phyloP scores from a whole-genome alignment of 805 yeast species.

The Candida suzukii region DNA sequence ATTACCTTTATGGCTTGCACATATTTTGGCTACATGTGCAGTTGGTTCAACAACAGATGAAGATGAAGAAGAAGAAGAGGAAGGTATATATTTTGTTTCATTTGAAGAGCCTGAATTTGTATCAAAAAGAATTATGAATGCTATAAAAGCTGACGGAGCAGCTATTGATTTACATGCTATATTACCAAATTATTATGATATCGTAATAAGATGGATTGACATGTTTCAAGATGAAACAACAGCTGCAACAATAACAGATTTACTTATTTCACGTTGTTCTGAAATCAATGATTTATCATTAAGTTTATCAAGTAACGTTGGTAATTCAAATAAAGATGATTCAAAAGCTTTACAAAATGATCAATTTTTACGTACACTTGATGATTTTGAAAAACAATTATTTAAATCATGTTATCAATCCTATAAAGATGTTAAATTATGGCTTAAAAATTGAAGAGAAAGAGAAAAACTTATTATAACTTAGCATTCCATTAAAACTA shows the following conservation, averaged over 20 bases:
- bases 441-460: background rate
- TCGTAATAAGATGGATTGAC: constrained; percentile 72
- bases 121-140: constrained; percentile 60
- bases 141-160: constrained; percentile 67
- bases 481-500: too few relatives aligned
- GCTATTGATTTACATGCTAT: constrained; percentile 62
- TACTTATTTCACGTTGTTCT: constrained; percentile 60
- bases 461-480: too few relatives aligned
- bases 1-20: constrained; percentile 87
- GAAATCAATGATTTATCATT: constrained; percentile 67
- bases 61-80: constrained; percentile 19
- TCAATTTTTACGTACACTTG: constrained; percentile 58
- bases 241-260: constrained; percentile 34
- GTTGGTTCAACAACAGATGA: constrained; percentile 24
- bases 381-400: constrained; percentile 64
- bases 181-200: constrained; percentile 57
- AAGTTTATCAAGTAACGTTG: constrained; percentile 26
- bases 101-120: constrained; percentile 69
- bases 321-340: constrained; percentile 1
- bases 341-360: constrained; percentile 2
- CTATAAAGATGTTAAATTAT: constrained; percentile 15
- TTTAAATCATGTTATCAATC: constrained; percentile 45
- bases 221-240: constrained; percentile 63
- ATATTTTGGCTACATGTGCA: constrained; percentile 53
- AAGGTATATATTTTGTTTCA: constrained; percentile 43